Conservation (phyloP, 1,284 basidiomycete species). For the Kwoniella shivajii region DNA sequence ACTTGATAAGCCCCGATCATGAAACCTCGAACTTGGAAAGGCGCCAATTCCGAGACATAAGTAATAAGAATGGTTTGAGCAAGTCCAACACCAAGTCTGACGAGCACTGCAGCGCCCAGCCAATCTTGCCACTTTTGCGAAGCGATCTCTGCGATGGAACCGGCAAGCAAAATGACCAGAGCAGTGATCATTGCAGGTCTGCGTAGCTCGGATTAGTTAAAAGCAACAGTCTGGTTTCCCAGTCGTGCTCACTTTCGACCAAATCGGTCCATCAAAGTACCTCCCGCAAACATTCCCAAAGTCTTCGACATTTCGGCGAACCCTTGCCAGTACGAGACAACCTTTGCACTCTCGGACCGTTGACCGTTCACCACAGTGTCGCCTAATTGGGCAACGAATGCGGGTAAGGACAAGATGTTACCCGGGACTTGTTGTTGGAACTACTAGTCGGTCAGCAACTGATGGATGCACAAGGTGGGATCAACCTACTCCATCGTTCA, state of each 20-base stretch:
- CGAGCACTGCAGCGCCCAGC: conserved; percentile 25
- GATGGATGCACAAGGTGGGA: not conserved
- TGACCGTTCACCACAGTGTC: conserved; percentile 23
- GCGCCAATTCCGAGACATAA: conserved; percentile 30
- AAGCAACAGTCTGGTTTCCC: not conserved
- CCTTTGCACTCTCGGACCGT: conserved; percentile 22
- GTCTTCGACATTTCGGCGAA: conserved; percentile 33
- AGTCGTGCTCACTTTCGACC: conserved; percentile 28
- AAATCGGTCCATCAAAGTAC: conserved; percentile 19
- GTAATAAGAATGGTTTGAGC: conserved; percentile 29
- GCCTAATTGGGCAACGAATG: conserved; percentile 23
- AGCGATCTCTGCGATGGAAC: conserved; percentile 27
- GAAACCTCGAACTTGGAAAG: conserved; percentile 32
- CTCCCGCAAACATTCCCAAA: conserved; percentile 28
- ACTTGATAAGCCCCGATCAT: conserved; percentile 30
- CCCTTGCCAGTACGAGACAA: conserved; percentile 31
- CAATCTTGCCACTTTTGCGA: conserved; percentile 24
- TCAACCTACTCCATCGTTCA: conserved; percentile 29
- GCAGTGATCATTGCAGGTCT: conserved; percentile 22
- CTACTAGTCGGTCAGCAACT: conserved; percentile 8
- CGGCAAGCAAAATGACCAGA: conserved; percentile 21
- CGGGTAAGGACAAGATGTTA: conserved; percentile 26
- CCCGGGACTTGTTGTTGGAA: conserved; percentile 35
- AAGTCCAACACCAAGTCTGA: conserved; percentile 27
- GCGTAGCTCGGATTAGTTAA: not conserved